Evolutionary conservation across 31 red algal species (phyloP).

Genomic region (Odonthalia washingtoniensis): DNA sequence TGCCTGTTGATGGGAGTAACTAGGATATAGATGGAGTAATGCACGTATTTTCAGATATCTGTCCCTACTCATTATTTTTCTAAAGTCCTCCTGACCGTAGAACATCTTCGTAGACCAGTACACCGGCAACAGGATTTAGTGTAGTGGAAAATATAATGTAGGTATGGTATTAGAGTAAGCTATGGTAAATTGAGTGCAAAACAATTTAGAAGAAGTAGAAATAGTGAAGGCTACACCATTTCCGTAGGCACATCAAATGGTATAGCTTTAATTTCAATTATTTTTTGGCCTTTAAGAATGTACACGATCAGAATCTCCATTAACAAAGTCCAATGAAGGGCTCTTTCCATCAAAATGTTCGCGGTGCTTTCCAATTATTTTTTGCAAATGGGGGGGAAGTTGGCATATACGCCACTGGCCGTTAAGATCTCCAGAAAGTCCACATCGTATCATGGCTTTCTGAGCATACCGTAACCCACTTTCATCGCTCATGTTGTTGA

Average conservation of each 20-base stretch:
- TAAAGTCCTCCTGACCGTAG: too few species aligned
- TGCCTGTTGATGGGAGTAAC: too few species aligned
- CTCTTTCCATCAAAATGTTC: conserved; percentile 36
- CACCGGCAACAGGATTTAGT: conserved; percentile 33
- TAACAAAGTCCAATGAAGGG: conserved; percentile 11
- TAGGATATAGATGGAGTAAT: too few species aligned
- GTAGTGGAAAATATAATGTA: conserved; percentile 36
- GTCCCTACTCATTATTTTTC: too few species aligned
- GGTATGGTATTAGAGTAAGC: conserved; percentile 17
- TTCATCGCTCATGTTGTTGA: conserved; percentile 39
- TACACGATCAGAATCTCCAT: background rate
- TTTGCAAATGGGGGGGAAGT: conserved; percentile 24
- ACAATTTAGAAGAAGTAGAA: background rate
- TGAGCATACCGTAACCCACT: conserved; percentile 36
- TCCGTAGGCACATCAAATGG: conserved; percentile 28
- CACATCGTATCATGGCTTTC: conserved; percentile 52
- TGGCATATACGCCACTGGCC: conserved; percentile 42
- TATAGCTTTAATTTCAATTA: conserved; percentile 46
- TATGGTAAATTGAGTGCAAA: conserved; percentile 10
- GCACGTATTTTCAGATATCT: too few species aligned
- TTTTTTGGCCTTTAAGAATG: conserved; percentile 21
- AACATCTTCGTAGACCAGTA: too few species aligned
- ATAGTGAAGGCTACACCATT: conserved; percentile 23
- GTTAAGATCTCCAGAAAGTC: conserved; percentile 29
- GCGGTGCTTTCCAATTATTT: conserved; percentile 32